Evolutionary conservation across 140 eudicot genomes (phyloP).

Genomic region (Bidens hawaiensis): DNA sequence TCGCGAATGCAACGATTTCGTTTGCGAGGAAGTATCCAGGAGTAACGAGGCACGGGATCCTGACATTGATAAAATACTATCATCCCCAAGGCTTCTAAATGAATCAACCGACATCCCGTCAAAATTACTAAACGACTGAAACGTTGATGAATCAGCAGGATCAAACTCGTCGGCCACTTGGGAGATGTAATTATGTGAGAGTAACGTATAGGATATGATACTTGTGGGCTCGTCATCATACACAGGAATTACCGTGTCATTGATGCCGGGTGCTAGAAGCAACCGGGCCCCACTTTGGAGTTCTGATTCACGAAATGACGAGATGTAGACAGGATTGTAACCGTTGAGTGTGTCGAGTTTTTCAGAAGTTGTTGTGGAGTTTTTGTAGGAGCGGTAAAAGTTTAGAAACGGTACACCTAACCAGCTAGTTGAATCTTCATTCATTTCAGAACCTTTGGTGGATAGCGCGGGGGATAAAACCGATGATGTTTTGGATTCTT

Average conservation of each 20-base stretch:
- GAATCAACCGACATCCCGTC: conserved; percentile 66
- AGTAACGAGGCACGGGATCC: conserved; percentile 53
- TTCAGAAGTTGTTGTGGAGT: conserved; percentile 45
- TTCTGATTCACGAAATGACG: conserved; percentile 68
- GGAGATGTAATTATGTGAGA: conserved; percentile 51
- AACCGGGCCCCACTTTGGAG: conserved; percentile 70
- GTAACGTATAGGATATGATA: conserved; percentile 70
- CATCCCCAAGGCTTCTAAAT: conserved; percentile 66
- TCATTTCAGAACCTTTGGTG: conserved; percentile 42
- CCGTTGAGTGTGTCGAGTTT: conserved; percentile 57
- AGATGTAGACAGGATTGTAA: conserved; percentile 73
- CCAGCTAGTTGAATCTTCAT: conserved; percentile 79
- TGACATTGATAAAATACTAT: conserved; percentile 48
- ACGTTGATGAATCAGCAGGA: conserved; percentile 34
- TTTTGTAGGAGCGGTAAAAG: conserved; percentile 67
- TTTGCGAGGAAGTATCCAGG: conserved; percentile 58
- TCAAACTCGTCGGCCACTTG: conserved; percentile 69
- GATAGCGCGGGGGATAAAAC: conserved; percentile 42
- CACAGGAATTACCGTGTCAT: conserved; percentile 77
- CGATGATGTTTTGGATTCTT: conserved; percentile 35
- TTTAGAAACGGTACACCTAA: conserved; percentile 66
- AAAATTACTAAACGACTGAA: conserved; percentile 43
- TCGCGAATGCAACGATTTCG: conserved; percentile 66
- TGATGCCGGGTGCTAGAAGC: conserved; percentile 59
- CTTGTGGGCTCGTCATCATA: conserved; percentile 97